These are phyloP conservation scores for Suillus clintonianus DNA, from an alignment of 768 basidiomycete species.

Conservation along the genomic window DNA sequence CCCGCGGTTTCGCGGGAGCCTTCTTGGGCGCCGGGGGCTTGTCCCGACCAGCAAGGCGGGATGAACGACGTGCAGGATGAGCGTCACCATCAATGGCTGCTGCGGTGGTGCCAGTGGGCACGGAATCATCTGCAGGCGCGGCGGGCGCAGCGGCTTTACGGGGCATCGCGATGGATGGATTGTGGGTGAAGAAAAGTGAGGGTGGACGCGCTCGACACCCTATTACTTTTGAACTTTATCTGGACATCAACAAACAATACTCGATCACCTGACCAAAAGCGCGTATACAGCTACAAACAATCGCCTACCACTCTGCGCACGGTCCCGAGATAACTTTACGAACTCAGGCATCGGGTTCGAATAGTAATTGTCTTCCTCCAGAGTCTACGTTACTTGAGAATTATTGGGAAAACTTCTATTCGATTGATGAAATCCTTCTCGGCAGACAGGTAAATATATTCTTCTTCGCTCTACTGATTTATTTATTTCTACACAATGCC, in stretches of 20 bases:
- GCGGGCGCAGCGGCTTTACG: slow-evolving; percentile 63
- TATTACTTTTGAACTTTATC: slow-evolving; percentile 36
- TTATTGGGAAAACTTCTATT: neutral
- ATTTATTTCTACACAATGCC: neutral
- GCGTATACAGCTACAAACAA: slow-evolving; percentile 34
- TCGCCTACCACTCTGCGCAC: slow-evolving; percentile 13
- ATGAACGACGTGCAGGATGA: slow-evolving; percentile 65
- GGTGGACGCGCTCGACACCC: slow-evolving; percentile 32
- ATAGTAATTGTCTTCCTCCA: neutral
- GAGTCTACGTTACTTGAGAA: neutral
- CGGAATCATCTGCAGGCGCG: slow-evolving; percentile 32
- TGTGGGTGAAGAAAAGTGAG: slow-evolving; percentile 13
- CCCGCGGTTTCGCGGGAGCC: slow-evolving; percentile 61
- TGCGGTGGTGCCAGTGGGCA: neutral
- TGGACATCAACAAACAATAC: slow-evolving; percentile 36
- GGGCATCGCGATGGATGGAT: slow-evolving; percentile 48
- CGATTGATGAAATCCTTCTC: neutral
- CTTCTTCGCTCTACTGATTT: neutral
- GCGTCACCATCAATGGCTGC: slow-evolving; percentile 28
- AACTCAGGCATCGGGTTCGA: neutral
- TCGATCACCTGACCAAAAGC: slow-evolving; percentile 33
- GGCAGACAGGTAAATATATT: neutral
- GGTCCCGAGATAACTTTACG: slow-evolving; percentile 7
- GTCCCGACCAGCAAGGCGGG: slow-evolving; percentile 73
- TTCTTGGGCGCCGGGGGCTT: slow-evolving; percentile 60